Evolutionary conservation across 169 alveolate genomes (phyloP), one percentile per base, ranked within the genome.

Genomic region (Plasmodium coatneyi): DNA sequence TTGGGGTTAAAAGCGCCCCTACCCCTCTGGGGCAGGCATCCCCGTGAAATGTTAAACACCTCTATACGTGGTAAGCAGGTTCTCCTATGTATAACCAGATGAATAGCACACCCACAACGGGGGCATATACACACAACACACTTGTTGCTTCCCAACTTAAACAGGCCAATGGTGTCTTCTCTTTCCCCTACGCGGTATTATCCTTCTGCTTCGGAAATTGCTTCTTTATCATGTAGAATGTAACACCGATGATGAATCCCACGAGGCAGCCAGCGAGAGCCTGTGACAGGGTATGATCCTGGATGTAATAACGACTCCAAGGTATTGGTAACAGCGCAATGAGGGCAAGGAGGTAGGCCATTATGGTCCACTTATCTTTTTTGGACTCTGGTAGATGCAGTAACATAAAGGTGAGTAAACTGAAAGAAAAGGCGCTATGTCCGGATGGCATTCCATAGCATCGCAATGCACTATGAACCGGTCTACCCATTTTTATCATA

Each of bases 391-490:
- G 12, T 22, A 83, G 41, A 43, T 83, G 92, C 28, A 94, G 79
- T 80, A 94, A 52, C 5, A 90, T 52, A 92, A 92, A 94, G 5
- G 94, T 94, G 22, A 94, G 54, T 9, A 94, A 39, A 43, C 83
- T 81, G 66, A 84, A 82, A 71, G 95, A 71, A 74, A 94, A 71
- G 19, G 87, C 87, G 43, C 96, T 92, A 52, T 94, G 96, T 34
- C 95, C 86, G 22, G 96, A 94, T 12, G 96, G 96, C 96, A 94
- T 94, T 36, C 96, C 96, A 90, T 94, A 94, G 0, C 95, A 90
- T 2, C 74, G 71, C 32, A 94, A 78, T 22, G 96, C 95, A 79
- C 95, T 92, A 82, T 94, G 91, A 71, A 92, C 83, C 34, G 96
- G 96, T 74, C 96, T 82, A 9, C 81, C 78, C 39, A 92, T 94